Base-by-base conservation (phyloP, 2,329 filamentous ascomycete genomes). In the Epichloe gansuensis region DNA sequence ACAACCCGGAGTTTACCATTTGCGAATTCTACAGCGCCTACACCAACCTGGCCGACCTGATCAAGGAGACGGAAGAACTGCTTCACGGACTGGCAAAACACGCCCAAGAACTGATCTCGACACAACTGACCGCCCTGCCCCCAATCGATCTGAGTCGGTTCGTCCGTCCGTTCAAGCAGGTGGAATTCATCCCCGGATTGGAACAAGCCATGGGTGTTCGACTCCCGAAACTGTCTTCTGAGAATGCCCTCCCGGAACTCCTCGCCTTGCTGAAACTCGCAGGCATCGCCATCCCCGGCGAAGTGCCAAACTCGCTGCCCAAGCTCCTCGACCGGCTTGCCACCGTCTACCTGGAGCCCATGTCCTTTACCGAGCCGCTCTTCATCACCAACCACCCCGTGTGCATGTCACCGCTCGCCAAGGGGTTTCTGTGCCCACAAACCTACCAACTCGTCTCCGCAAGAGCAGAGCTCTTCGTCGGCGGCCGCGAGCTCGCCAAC, bases 21-120 rank as follows among this genome's bases (percentile, higher is more conserved):
- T 97, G 91, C 73, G 93, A 98, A 69, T 97, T 95, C 70, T 98
- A 98, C 69, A 84, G 86, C 55, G 84, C 90, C 3, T 94, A 90
- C 61, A 82, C 85, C 54, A 86, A 84, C 57, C 76, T 96, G 0
- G 72, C 82, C 38, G 80, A 87, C 42, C 72, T 97, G 49, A 89
- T 95, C 62, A 64, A 68, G 21, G 80, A 82, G 64, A 97, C 91
- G 1, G 86, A 93, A 65, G 71, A 75, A 13, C 68, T 97, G 47
- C 68, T 96, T 35, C 71, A 65, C 36, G 74, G 77, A 17, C 72
- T 90, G 15, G 76, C 79, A 9, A 60, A 67, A 15, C 74, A 76
- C 56, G 75, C 79, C 39, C 65, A 71, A 5, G 56, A 68, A 5
- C 65, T 77, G 41, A 74, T 75, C 50, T 62, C 68, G 45, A 69